These are phyloP conservation scores for Tricholoma bakamatsutake DNA, from an alignment of 768 basidiomycete genomes.

Conservation along the genomic window DNA sequence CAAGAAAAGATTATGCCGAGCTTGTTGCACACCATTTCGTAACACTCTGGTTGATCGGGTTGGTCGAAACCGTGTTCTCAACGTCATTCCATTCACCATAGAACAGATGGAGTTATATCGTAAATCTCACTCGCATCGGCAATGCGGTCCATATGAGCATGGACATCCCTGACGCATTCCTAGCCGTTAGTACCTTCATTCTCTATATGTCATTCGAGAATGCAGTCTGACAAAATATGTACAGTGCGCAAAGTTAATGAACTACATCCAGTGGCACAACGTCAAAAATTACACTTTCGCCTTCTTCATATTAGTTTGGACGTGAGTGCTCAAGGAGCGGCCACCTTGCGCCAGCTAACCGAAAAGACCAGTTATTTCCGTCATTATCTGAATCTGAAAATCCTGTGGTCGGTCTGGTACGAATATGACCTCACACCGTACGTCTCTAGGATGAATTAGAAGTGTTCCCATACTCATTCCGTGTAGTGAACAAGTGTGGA, in stretches of 20 bases:
- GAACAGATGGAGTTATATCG: slow-evolving; percentile 73
- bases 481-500: slow-evolving; percentile 52
- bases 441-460: slow-evolving; percentile 22
- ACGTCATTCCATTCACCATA: slow-evolving; percentile 3
- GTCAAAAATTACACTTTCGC: slow-evolving; percentile 60
- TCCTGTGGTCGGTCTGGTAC: slow-evolving; percentile 82
- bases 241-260: slow-evolving; percentile 79
- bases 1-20: slow-evolving; percentile 85
- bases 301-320: slow-evolving; percentile 70
- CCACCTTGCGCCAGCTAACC: background rate
- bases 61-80: slow-evolving; percentile 16
- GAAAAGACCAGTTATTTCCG: slow-evolving; percentile 77
- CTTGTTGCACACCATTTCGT: slow-evolving; percentile 89
- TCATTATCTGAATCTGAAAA: slow-evolving; percentile 82
- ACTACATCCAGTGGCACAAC: slow-evolving; percentile 71
- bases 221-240: background rate
- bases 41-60: slow-evolving; percentile 93
- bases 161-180: slow-evolving; percentile 89
- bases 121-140: slow-evolving; percentile 83
- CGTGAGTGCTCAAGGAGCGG: slow-evolving; percentile 43
- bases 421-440: slow-evolving; percentile 76
- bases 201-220: background rate
- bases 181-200: slow-evolving; percentile 58
- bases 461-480: slow-evolving; percentile 1
- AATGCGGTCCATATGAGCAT: slow-evolving; percentile 93